Evolutionary conservation across 202 grass and related monocot genomes (phyloP).

Genomic region (Dendrocalamus latiflorus): DNA sequence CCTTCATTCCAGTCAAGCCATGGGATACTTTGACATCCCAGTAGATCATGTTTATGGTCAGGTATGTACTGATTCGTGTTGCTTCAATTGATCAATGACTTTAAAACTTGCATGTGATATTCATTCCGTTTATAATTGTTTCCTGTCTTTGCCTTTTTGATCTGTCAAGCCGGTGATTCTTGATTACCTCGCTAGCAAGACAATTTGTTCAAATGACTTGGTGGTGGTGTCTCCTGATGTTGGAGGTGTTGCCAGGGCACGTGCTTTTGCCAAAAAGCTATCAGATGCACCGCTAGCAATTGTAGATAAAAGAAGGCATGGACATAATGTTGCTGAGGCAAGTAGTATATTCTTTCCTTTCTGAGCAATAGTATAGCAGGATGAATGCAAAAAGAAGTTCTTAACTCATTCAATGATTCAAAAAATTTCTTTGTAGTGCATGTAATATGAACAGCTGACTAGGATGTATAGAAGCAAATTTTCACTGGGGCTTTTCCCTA

Average conservation of each 20-base stretch:
- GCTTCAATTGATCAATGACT: slow-evolving; percentile 14
- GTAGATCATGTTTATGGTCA: slow-evolving; percentile 99
- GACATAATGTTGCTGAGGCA: slow-evolving; percentile 95
- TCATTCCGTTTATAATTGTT: not conserved
- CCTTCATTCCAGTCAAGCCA: slow-evolving; percentile 97
- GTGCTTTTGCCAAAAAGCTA: slow-evolving; percentile 94
- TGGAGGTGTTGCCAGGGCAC: slow-evolving; percentile 94
- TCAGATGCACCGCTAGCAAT: slow-evolving; percentile 97
- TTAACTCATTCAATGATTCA: not conserved
- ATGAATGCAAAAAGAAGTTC: not conserved
- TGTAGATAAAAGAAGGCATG: slow-evolving; percentile 98
- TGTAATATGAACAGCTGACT: not conserved
- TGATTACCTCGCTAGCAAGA: slow-evolving; percentile 97
- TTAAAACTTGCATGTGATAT: slow-evolving; percentile 21
- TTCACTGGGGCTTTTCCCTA: not conserved
- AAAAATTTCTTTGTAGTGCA: not conserved
- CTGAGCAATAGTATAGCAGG: not conserved
- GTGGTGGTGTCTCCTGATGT: slow-evolving; percentile 97
- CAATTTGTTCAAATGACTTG: slow-evolving; percentile 80
- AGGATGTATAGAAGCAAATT: not conserved
- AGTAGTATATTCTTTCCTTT: slow-evolving; percentile 27
- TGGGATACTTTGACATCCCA: slow-evolving; percentile 98
- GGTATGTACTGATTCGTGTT: slow-evolving; percentile 42
- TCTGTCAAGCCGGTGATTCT: slow-evolving; percentile 83
- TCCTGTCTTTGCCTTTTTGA: slow-evolving; percentile 6